Percentiles rank a stretch among this genome's conserved stretches.
Conservation (phyloP, 2,329 filamentous ascomycete genomes). For the Trichoderma sp. region DNA sequence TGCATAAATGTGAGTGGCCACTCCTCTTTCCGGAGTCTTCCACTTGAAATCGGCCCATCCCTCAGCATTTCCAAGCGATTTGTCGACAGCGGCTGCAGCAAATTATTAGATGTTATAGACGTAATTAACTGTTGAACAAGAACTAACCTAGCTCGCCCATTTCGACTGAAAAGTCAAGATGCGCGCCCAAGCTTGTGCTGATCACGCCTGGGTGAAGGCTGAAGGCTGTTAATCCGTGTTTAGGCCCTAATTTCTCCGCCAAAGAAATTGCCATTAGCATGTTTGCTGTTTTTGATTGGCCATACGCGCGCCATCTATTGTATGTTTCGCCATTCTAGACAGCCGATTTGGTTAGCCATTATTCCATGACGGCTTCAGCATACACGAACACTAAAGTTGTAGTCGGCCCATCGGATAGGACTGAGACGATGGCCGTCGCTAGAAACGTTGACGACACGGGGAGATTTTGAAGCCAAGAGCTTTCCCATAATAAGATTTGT, state of each 20-base stretch:
- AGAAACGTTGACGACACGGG: slow-evolving; percentile 49
- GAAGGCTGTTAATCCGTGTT: slow-evolving; percentile 38
- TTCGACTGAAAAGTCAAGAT: slow-evolving; percentile 32
- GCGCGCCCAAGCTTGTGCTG: slow-evolving; percentile 33
- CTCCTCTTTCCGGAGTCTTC: neutral
- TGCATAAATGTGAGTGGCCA: slow-evolving; percentile 16
- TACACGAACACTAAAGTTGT: slow-evolving; percentile 43
- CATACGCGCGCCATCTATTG: slow-evolving; percentile 16
- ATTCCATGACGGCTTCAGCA: neutral
- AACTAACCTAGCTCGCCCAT: neutral
- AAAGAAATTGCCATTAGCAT: slow-evolving; percentile 34
- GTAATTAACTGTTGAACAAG: too few relatives aligned
- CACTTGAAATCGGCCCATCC: neutral
- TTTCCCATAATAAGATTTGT: slow-evolving; percentile 45
- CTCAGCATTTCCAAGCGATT: slow-evolving; percentile 5
- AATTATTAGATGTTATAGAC: neutral
- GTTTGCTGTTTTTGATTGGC: slow-evolving; percentile 22
- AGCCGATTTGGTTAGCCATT: neutral
- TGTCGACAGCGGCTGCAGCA: neutral
- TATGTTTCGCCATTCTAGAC: slow-evolving; percentile 19
- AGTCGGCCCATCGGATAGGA: slow-evolving; percentile 49
- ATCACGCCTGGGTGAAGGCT: slow-evolving; percentile 45
- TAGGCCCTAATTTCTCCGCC: slow-evolving; percentile 39
- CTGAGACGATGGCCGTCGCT: slow-evolving; percentile 47
- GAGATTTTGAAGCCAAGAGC: slow-evolving; percentile 32